Percentiles rank a stretch among this genome's conserved stretches.
Evolutionary conservation across 2,329 filamentous ascomycete genomes (phyloP).

Genomic region (Cytospora piceicola): DNA sequence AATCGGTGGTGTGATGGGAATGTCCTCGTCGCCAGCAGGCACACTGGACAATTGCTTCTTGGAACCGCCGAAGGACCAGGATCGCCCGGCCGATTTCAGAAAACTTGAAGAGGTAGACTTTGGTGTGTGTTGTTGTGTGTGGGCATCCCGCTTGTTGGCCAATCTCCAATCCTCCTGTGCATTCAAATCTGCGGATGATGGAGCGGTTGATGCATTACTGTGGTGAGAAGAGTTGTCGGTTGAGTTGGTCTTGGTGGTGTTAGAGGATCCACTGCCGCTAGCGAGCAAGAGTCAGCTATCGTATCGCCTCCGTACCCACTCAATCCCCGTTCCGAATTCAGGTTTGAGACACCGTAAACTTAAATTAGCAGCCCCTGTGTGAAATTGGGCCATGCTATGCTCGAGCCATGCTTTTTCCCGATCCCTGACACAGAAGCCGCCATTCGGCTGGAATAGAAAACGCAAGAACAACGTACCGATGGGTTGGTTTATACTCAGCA

Average conservation of each 20-base stretch:
- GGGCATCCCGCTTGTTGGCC: conserved; percentile 39
- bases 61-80: conserved; percentile 62
- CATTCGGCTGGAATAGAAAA: conserved; percentile 23
- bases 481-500: conserved; percentile 56
- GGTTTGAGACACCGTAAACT: conserved; percentile 31
- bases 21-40: conserved; percentile 43
- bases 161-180: conserved; percentile 47
- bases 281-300: conserved; percentile 41
- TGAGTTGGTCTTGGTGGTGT: conserved; percentile 63
- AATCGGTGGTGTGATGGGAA: conserved; percentile 43
- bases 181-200: conserved; percentile 57
- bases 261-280: conserved; percentile 64
- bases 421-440: conserved; percentile 20
- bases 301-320: conserved; percentile 35
- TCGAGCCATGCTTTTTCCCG: conserved; percentile 16
- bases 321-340: conserved; percentile 29
- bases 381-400: conserved; percentile 25
- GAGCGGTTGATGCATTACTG: conserved; percentile 64
- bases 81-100: conserved; percentile 59
- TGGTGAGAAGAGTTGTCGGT: conserved; percentile 65
- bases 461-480: conserved; percentile 48
- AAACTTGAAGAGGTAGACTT: conserved; percentile 57
- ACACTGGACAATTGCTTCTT: conserved; percentile 52
- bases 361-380: conserved; percentile 29
- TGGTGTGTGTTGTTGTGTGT: conserved; percentile 45